Evolutionary conservation across 257 asterid species (phyloP).

Genomic region (Haberlea rhodopensis): DNA sequence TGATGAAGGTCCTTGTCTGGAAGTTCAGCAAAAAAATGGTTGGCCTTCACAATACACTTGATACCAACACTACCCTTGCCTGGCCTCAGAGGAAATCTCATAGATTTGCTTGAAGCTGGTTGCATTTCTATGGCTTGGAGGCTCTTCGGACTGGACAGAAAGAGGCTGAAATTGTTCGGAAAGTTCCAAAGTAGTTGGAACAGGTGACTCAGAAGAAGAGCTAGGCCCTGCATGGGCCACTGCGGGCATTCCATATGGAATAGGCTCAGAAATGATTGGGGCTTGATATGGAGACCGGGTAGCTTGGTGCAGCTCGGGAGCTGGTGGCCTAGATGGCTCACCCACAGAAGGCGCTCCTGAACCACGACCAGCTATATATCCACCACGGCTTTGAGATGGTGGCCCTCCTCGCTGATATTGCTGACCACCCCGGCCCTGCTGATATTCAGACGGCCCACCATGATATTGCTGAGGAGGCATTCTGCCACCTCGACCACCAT

Average conservation of each 20-base stretch:
- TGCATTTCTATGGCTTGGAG: constrained; percentile 44
- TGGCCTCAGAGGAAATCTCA: constrained; percentile 85
- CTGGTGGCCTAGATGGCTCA: constrained; percentile 69
- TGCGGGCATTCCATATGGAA: constrained; percentile 43
- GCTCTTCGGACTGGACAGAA: constrained; percentile 45
- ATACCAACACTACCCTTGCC: constrained; percentile 75
- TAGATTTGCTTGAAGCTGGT: constrained; percentile 82
- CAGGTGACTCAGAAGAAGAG: constrained; percentile 53
- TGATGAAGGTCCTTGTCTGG: constrained; percentile 51
- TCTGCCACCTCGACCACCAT: constrained; percentile 47
- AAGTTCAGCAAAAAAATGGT: constrained; percentile 47
- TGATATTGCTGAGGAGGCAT: constrained; percentile 24
- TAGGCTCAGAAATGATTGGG: constrained; percentile 41
- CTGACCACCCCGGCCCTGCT: constrained; percentile 45
- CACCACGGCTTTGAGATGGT: constrained; percentile 50
- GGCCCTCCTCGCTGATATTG: constrained; percentile 62
- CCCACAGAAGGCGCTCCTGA: constrained; percentile 34
- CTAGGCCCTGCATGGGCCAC: constrained; percentile 46
- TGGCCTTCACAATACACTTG: constrained; percentile 82
- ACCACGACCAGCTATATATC: constrained; percentile 53
- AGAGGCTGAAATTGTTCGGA: constrained; percentile 47
- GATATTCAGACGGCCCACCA: constrained; percentile 34
- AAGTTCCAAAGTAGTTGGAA: constrained; percentile 36
- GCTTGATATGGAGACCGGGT: constrained; percentile 57
- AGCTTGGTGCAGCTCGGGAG: constrained; percentile 99